Base-by-base conservation (phyloP, 2,329 filamentous ascomycete species). In the Aureobasidium sp. region DNA sequence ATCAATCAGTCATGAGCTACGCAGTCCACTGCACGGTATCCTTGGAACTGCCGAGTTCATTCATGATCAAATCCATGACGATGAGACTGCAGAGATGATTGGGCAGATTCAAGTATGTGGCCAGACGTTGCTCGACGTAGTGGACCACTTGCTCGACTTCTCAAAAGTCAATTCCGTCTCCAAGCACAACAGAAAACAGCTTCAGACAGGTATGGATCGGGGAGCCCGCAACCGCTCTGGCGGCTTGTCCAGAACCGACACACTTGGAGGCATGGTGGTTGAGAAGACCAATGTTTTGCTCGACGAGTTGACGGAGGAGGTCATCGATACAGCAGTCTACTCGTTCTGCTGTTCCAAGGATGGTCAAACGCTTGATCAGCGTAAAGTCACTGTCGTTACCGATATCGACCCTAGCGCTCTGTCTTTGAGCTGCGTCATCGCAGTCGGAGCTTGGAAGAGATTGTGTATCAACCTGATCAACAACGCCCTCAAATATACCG, bases 1-100 rank as follows among this genome's bases (percentile, higher is more conserved):
- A 0, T 78, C 75, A 0, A 78, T 82, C 27, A 78, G 74, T 29
- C 80, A 82, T 64, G 80, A 83, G 62, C 69, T 82, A 8, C 71
- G 78, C 4, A 76, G 68, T 37, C 80, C 74, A 23, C 68, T 76
- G 38, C 80, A 77, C 57, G 78, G 75, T 33, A 76, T 77, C 40
- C 70, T 78, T 10, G 79, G 77, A 1, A 78, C 75, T 25, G 70
- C 75, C 2, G 78, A 81, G 61, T 73, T 80, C 10, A 63, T 81
- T 4, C 70, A 73, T 2, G 75, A 76, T 6, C 78, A 74, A 3
- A 64, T 66, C n/a, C 69, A 68, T 25, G 71, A 71, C 69, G 78
- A 54, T 64, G 67, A 61, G 74, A 69, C 49, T 70, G 77, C 53
- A 5, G 53, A 57, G 27, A 57, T 57, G 57, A 69, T 77, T 0